These are phyloP conservation scores for Eucalyptus dawsonii DNA, from an alignment of 345 rosid species.

Conservation along the genomic window DNA sequence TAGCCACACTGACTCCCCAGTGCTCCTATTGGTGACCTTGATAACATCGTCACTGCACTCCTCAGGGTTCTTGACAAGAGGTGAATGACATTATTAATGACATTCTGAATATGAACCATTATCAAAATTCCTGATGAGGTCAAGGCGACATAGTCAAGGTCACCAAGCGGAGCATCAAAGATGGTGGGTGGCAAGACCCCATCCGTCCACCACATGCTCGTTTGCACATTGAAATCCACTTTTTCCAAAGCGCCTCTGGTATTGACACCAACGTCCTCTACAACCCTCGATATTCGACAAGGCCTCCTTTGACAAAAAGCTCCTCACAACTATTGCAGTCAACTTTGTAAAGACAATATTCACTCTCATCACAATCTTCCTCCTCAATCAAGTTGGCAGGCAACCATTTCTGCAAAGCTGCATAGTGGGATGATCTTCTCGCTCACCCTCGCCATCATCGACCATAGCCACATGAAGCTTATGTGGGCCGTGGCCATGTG, in stretches of 20 bases:
- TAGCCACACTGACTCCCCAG: rapidly evolving
- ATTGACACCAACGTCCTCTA: conserved; percentile 67
- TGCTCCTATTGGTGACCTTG: too few relatives aligned
- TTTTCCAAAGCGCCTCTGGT: conserved; percentile 57
- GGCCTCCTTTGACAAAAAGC: conserved; percentile 29
- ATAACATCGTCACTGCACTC: too few relatives aligned
- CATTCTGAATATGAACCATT: too few relatives aligned
- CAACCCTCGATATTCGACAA: conserved; percentile 56
- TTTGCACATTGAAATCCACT: conserved; percentile 61
- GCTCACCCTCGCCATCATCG: background rate
- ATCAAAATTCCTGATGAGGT: background rate
- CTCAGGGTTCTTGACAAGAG: too few relatives aligned
- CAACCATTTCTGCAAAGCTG: background rate
- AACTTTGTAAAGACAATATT: background rate
- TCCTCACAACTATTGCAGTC: background rate
- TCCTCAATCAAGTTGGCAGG: background rate
- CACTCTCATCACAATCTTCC: background rate
- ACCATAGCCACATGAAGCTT: background rate
- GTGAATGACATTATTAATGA: too few relatives aligned
- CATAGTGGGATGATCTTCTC: background rate
- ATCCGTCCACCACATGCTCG: conserved; percentile 23
- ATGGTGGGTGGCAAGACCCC: background rate
- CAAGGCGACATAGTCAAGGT: background rate
- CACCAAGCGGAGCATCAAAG: background rate
- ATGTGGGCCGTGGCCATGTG: background rate